These are phyloP conservation scores for Aspergillus kassunensis DNA, from an alignment of 495 filamentous ascomycete species.

Conservation along the genomic window DNA sequence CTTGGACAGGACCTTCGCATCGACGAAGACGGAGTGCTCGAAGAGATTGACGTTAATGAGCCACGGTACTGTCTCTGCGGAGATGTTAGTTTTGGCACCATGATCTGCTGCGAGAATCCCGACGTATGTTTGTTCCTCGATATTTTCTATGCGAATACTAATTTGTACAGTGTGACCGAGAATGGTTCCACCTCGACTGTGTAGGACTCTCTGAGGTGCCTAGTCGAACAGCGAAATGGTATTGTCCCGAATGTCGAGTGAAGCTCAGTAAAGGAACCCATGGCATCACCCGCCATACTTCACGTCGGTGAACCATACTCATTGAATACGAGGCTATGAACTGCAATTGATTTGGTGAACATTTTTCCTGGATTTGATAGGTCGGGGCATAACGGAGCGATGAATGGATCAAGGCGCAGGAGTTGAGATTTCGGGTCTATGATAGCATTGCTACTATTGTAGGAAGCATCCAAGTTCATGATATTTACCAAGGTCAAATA, in stretches of 20 bases:
- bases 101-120: constrained; percentile 91
- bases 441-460: not conserved
- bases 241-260: constrained; percentile 80
- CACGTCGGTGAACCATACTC: constrained; percentile 27
- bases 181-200: constrained; percentile 95
- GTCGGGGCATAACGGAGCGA: constrained; percentile 15
- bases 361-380: constrained; percentile 4
- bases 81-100: constrained; percentile 85
- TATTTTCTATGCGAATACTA: constrained; percentile 5
- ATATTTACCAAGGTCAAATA: no score
- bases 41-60: constrained; percentile 83
- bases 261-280: constrained; percentile 53
- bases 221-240: constrained; percentile 82
- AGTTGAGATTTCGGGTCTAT: not conserved
- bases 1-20: constrained; percentile 39
- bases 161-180: constrained; percentile 54
- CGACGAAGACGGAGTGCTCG: constrained; percentile 49
- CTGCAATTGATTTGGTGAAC: not conserved
- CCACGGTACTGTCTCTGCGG: constrained; percentile 88
- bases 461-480: not conserved
- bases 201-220: constrained; percentile 75
- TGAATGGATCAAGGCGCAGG: constrained; percentile 4
- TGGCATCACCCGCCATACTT: constrained; percentile 36
- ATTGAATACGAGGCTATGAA: constrained; percentile 32
- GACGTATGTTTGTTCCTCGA: constrained; percentile 61